Percentiles rank a stretch among this genome's conserved stretches.
Evolutionary conservation across 2,329 filamentous ascomycete genomes (phyloP).

Genomic region (Monosporascus sp.): DNA sequence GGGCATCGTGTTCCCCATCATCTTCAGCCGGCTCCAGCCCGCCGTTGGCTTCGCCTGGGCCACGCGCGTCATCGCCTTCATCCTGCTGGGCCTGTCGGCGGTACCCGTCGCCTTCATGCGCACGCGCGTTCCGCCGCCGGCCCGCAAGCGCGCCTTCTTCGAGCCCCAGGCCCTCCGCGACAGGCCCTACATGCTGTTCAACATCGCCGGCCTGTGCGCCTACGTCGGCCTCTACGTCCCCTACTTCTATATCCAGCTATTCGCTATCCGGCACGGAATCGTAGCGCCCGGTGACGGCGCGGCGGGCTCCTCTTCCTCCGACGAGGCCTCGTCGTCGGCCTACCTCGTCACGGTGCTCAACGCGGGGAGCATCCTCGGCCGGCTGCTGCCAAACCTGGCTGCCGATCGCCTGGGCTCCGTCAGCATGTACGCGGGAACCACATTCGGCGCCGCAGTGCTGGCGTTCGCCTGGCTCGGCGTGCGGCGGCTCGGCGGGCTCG

Average conservation of each 20-base stretch:
- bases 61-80: constrained; percentile 35
- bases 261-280: constrained; percentile 8
- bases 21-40: constrained; percentile 34
- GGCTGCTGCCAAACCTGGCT: constrained; percentile 29
- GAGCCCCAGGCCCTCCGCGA: constrained; percentile 24
- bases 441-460: constrained; percentile 20
- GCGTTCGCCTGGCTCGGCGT: constrained; percentile 28
- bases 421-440: constrained; percentile 22
- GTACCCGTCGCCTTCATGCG: constrained; percentile 24
- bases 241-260: constrained; percentile 28
- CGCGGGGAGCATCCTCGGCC: constrained; percentile 30
- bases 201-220: constrained; percentile 19
- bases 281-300: background rate
- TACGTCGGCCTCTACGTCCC: constrained; percentile 32
- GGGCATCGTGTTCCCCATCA: constrained; percentile 37
- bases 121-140: constrained; percentile 15
- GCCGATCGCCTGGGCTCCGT: constrained; percentile 27
- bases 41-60: constrained; percentile 47
- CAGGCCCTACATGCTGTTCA: constrained; percentile 20
- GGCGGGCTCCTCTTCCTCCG: background rate
- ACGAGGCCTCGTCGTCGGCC: constrained; percentile 9
- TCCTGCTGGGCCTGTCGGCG: constrained; percentile 23
- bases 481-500: constrained; percentile 16
- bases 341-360: constrained; percentile 31
- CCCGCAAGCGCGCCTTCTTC: constrained; percentile 17